These are phyloP conservation scores for Isoetes engelmannii DNA, from an alignment of 83 land plant genomes.

Conservation along the genomic window DNA sequence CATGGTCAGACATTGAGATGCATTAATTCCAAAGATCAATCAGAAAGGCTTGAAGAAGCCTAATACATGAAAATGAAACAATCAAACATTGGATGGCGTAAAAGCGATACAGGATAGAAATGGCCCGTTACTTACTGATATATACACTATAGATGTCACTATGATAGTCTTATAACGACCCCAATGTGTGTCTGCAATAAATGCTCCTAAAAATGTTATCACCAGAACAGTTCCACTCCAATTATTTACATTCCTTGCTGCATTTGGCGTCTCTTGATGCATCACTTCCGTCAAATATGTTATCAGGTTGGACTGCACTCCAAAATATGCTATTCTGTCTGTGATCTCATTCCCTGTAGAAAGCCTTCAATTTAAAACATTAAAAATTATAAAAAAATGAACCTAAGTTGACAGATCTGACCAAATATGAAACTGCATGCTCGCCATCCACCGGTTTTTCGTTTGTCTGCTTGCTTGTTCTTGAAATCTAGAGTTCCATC, in stretches of 20 bases:
- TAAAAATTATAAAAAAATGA: too few relatives aligned
- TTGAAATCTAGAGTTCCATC: too few relatives aligned
- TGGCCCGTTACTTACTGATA: conserved; percentile 4
- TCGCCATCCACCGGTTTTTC: too few relatives aligned
- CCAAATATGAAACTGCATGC: too few relatives aligned
- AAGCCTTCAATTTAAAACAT: too few relatives aligned
- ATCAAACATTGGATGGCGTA: neutral
- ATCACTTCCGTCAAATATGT: conserved; percentile 11
- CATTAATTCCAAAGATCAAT: neutral
- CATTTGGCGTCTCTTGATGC: conserved; percentile 2
- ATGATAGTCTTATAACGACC: conserved; percentile 20
- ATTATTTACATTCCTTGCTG: conserved; percentile 15
- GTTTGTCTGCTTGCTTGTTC: too few relatives aligned
- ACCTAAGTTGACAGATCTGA: too few relatives aligned
- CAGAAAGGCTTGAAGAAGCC: neutral
- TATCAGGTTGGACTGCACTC: conserved; percentile 14
- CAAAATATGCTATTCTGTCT: conserved; percentile 13
- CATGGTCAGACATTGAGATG: too few relatives aligned
- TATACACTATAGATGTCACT: conserved; percentile 8
- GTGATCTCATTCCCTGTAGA: conserved; percentile 5
- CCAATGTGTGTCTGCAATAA: conserved; percentile 14
- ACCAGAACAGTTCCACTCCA: conserved; percentile 11
- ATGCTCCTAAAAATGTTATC: conserved; percentile 19
- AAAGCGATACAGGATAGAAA: neutral
- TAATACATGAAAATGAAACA: neutral